Percentiles rank a stretch among this genome's conserved stretches.
These are phyloP conservation scores for Aspergillus sclerotialis DNA, from an alignment of 2,329 filamentous ascomycete genomes.

Conservation along the genomic window DNA sequence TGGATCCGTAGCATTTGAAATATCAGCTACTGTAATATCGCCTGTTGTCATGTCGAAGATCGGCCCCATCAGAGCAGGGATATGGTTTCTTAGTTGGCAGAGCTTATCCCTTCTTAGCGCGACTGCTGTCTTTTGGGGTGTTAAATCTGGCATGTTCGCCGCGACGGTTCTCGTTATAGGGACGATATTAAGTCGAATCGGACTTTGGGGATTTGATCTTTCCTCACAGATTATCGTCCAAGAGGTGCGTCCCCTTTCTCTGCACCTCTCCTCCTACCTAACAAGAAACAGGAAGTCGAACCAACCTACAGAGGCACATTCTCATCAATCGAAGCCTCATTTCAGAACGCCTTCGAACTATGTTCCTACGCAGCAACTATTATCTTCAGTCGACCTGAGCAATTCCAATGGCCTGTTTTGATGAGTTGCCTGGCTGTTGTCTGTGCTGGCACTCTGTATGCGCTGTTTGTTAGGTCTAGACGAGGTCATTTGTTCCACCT, in stretches of 20 bases:
- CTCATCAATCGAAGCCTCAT: slow-evolving; percentile 57
- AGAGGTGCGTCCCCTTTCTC: slow-evolving; percentile 33
- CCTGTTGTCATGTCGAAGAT: slow-evolving; percentile 40
- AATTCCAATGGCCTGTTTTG: slow-evolving; percentile 54
- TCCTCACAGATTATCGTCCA: slow-evolving; percentile 51
- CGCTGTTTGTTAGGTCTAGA: neutral
- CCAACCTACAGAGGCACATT: slow-evolving; percentile 52
- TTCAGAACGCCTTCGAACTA: slow-evolving; percentile 62
- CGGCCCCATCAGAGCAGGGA: slow-evolving; percentile 47
- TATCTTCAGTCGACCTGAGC: slow-evolving; percentile 50
- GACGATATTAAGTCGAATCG: slow-evolving; percentile 47
- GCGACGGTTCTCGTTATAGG: slow-evolving; percentile 42
- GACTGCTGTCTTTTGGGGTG: slow-evolving; percentile 33
- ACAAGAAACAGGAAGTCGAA: slow-evolving; percentile 42
- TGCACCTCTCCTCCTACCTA: neutral
- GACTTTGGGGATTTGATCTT: slow-evolving; percentile 52
- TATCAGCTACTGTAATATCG: slow-evolving; percentile 42
- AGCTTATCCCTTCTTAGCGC: slow-evolving; percentile 42
- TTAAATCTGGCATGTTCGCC: slow-evolving; percentile 18
- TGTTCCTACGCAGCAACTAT: slow-evolving; percentile 57
- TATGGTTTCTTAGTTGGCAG: slow-evolving; percentile 62
- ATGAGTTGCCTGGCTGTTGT: slow-evolving; percentile 48
- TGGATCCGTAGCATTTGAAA: slow-evolving; percentile 39
- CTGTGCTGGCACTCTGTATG: neutral
- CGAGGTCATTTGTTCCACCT: neutral